Base-by-base conservation (phyloP, 2,329 filamentous ascomycete genomes). In the Samsoniella hepiali region DNA sequence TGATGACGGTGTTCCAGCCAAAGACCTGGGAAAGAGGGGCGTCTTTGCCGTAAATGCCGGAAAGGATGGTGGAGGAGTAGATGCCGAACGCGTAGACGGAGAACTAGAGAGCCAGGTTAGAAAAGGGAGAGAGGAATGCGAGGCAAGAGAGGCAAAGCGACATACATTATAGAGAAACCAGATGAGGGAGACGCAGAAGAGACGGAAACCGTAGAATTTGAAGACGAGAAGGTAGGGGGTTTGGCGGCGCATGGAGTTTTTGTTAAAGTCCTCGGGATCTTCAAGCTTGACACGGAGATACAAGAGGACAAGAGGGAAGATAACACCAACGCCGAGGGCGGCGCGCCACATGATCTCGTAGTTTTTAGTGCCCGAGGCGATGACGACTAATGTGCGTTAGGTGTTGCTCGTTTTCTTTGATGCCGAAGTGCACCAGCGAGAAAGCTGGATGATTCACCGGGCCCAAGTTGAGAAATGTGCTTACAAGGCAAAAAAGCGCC, bases 1-100 rank as follows among this genome's bases (percentile, higher is more conserved):
- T 96, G 79, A 96, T 87, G 47, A 97, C 83, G 0, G 90, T 92
- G 72, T 91, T 93, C 92, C 92, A 97, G 47, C 92, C 93, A 66
- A 97, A 93, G 11, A 87, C 78, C 66, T 89, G 90, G 72, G 91
- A 93, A 1, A 97, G 79, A 0, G 88, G 84, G 0, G 85, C 81
- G 4, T 73, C 69, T 0, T 80, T 71, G 10, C 85, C 84, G 53
- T 89, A 86, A 32, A 91, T 83, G 64, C 85, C 87, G 44, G 78
- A 74, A 0, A 96, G 78, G 69, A 96, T 94, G 1, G 87, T 84
- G 1, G 88, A 88, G 0, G 90, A 91, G 78, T 95, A 97, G 70
- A 97, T 91, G 59, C 89, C 84, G 73, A 97, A 97, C 0, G 90
- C 88, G 74, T 97, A 97, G 2, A 87, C 79, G 2, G 89, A 91